Evolutionary conservation across 2,329 filamentous ascomycete genomes (phyloP), one percentile per base, ranked within the genome.

Genomic region (Coniella vitis): DNA sequence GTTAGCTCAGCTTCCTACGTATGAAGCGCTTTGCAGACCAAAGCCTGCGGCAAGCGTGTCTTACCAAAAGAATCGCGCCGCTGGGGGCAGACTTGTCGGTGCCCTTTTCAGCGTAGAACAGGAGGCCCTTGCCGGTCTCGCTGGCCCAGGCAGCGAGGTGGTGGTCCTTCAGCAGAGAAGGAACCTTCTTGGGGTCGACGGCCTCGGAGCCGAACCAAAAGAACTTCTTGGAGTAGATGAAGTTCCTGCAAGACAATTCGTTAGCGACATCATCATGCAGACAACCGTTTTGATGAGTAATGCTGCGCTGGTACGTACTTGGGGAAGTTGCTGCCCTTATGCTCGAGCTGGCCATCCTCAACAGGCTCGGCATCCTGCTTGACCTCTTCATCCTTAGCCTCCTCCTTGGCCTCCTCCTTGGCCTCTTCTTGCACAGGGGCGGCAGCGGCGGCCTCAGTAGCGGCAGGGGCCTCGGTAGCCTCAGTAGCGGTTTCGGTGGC

Each of bases 41-140:
- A 5, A 29, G 10, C 25, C 25, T 19, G 32, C 16, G 9, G 19
- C 4, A 1, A 9, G 10, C 7, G 17, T 1, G 48, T 66, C 86
- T 63, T 79, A 95, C 89, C 66, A 96, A 72, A 70, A 88, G 87
- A 68, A 97, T 84, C 60, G 93, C 83, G 62, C 88, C 86, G 58
- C 83, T 76, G 53, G 91, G 90, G 52, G 79, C 78, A 57, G 80
- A 75, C 81, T 94, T 95, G 71, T 95, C 86, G 62, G 82, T 78
- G 45, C 78, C 75, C 69, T 87, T 84, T 81, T 91, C 90, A 70
- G 86, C 84, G 70, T 88, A 87, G 78, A 94, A 95, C 37, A 97
- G 76, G 17, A 97, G 85, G 64, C 93, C 93, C 77, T 95, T 95
- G 68, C 91, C 91, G 52, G 91, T 96, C 76, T 95, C 83, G 59